These are phyloP conservation scores for Lentinula sp. DNA, from an alignment of 768 basidiomycete genomes.

Conservation along the genomic window DNA sequence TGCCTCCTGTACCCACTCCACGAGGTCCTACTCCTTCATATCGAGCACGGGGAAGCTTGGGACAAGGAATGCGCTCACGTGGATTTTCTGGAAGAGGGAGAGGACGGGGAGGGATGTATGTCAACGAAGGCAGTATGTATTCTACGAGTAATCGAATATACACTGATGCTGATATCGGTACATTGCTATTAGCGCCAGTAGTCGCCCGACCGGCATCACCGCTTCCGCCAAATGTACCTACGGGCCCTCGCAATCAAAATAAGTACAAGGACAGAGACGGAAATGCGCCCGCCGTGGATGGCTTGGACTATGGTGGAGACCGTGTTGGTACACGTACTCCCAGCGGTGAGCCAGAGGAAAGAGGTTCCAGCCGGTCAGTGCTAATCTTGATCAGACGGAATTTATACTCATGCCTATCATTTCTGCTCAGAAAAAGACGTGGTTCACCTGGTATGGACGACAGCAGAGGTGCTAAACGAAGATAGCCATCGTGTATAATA, in stretches of 20 bases:
- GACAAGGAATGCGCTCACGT: slow-evolving; percentile 29
- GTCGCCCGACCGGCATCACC: slow-evolving; percentile 79
- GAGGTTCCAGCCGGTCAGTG: slow-evolving; percentile 51
- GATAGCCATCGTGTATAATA: slow-evolving; percentile 28
- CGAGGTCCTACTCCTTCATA: slow-evolving; percentile 27
- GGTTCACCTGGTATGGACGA: slow-evolving; percentile 69
- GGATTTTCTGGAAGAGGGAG: slow-evolving; percentile 34
- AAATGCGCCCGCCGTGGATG: slow-evolving; percentile 80
- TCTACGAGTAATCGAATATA: slow-evolving; percentile 4
- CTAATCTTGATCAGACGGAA: neutral
- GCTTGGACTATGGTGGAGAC: slow-evolving; percentile 76
- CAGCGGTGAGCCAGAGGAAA: slow-evolving; percentile 64
- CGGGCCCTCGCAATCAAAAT: slow-evolving; percentile 82
- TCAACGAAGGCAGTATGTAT: slow-evolving; percentile 29
- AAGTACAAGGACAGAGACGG: slow-evolving; percentile 88
- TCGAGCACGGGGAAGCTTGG: slow-evolving; percentile 27
- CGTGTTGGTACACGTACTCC: slow-evolving; percentile 35
- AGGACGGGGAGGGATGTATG: slow-evolving; percentile 31
- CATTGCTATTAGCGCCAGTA: slow-evolving; percentile 27
- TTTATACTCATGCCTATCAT: slow-evolving; percentile 1
- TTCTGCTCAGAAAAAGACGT: slow-evolving; percentile 54
- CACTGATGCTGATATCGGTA: neutral
- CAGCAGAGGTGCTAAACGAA: slow-evolving; percentile 61
- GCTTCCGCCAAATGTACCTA: slow-evolving; percentile 81
- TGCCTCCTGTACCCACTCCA: slow-evolving; percentile 9